Evolutionary conservation across 1,284 basidiomycete genomes (phyloP), one percentile per base, ranked within the genome.

Genomic region (Fomitopsis pinicola): DNA sequence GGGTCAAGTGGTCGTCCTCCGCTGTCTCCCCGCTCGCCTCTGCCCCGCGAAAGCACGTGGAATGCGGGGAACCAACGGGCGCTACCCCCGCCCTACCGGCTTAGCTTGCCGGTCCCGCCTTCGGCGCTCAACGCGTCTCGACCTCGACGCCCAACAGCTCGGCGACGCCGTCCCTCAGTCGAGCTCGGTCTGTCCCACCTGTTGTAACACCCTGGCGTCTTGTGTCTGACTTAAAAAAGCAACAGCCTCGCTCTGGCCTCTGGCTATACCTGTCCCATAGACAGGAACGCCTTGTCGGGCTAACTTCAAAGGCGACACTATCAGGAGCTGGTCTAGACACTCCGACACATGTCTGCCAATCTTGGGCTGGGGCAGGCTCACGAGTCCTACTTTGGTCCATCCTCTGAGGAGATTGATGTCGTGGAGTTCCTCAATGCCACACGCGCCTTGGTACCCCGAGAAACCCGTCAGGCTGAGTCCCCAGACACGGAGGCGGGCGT

Each of bases 381-480:
- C 58, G 75, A 76, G 64, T 68, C 74, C 17, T 67, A 69, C 52
- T 69, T 75, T 59, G 75, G 75, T 8, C 75, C 75, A 0, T 58
- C 71, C 9, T 76, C 75, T 8, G 70, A 74, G 55, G 64, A 58
- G 10, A 63, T 76, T 38, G 42, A 69, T 17, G 57, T 73, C 26
- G 57, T 66, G 5, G 60, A 65, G 0, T 75, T 76, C 59, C 45
- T 75, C n/a, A 44, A 70, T 22, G 45, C 61, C 8, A 64, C 70
- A 14, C 70, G n/a, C 22, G 63, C 48, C 38, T 45, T 63, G 14
- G 65, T 22, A 55, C 64, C 38, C 57, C 65, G n/a, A 42, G 62
- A 17, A 42, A 48, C 12, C 35, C 46, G 40, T 26, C 48, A 30
- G 19, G 10, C 45, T 54, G 46, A 5, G 35, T 26, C 6, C 40